Evolutionary conservation across 1,284 basidiomycete species (phyloP), one percentile per base, ranked within the genome.

Genomic region (Sanghuangporus sanghuang): DNA sequence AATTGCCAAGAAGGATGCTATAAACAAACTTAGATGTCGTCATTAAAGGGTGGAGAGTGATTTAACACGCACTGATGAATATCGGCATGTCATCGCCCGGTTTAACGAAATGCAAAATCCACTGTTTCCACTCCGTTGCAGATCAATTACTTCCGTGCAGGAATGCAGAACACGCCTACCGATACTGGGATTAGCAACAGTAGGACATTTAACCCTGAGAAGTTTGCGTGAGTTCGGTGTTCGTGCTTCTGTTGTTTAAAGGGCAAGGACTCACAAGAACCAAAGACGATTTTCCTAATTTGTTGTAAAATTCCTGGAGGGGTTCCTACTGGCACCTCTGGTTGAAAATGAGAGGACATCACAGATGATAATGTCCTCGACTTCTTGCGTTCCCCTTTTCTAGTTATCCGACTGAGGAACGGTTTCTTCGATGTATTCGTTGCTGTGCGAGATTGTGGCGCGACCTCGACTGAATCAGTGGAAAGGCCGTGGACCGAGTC

Each of bases 1-100:
- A 57, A 91, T 89, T 3, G 88, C 81, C 56, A 90, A 73, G 70
- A 93, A 89, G 1, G 86, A 85, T 68, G 87, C 88, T 90, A 65
- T 16, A 14, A 46, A n/a, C 50, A 32, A 39, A 44, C 79, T 68
- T 95, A 95, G 64, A 90, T 77, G 6, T 89, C 70, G 73, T 79
- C 65, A 71, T 76, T 73, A 70, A 79, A 77, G 44, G 69, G 76
- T n/a, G 82, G 64, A 0, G 78, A 78, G 63, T 90, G 89, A 75
- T 92, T 78, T 2, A 91, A 74, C 8, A 82, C 88, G 92, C 92
- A 94, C 86, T 90, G 62, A 21, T 44, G 36, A 6, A 38, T n/a
- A 44, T 11, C 32, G n/a, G 40, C 6, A 57, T 46, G 46, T 23
- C 21, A 46, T n/a, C 55, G 6, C 8, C 2, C 48, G 36, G 14